phyloP scores from a whole-genome alignment of 2,329 filamentous ascomycete species.

The Fusarium musae region DNA sequence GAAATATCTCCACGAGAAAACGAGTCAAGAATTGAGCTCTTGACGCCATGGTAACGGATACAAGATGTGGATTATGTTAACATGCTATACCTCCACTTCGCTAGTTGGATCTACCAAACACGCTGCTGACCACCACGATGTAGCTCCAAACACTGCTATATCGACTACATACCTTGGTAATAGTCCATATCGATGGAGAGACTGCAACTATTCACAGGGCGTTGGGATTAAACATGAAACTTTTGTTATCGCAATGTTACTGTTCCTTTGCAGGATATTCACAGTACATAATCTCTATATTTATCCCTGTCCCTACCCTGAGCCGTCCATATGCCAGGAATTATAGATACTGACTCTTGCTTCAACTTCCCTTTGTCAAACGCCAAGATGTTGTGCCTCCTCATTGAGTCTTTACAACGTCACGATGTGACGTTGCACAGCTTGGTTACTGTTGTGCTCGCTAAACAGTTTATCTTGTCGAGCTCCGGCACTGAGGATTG shows the following conservation, averaged over 20 bases:
- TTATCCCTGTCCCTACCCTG: slow-evolving; percentile 3
- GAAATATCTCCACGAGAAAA: neutral
- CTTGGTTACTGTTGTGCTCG: neutral
- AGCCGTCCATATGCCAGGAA: neutral
- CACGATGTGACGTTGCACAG: slow-evolving; percentile 20
- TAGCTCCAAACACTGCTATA: neutral
- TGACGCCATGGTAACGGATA: neutral
- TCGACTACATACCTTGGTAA: neutral
- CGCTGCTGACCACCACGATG: neutral
- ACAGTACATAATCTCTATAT: neutral
- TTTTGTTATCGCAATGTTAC: slow-evolving; percentile 3
- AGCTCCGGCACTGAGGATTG: neutral
- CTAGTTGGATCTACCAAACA: neutral
- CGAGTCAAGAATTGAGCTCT: neutral
- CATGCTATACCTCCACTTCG: neutral
- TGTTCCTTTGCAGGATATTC: neutral
- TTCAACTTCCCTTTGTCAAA: neutral
- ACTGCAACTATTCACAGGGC: neutral
- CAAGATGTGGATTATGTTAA: neutral
- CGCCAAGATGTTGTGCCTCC: neutral
- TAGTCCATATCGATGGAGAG: neutral
- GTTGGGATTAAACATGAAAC: slow-evolving; percentile 3
- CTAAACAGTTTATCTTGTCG: neutral
- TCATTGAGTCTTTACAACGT: neutral
- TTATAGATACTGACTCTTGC: neutral